Conservation (phyloP, 2,329 filamentous ascomycete genomes). For the Verticillium zaregamsianum region DNA sequence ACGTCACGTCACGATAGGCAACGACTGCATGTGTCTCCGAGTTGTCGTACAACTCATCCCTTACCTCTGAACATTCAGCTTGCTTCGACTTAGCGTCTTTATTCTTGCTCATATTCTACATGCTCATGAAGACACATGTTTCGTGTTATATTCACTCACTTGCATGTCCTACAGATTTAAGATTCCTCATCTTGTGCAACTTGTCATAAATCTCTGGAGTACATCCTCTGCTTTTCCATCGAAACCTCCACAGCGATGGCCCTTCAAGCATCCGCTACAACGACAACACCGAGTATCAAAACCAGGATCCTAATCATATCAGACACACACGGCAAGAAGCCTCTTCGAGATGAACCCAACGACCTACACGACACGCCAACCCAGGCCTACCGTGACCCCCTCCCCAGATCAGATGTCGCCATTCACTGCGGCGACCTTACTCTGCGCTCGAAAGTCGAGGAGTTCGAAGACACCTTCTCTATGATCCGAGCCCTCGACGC, state of each 20-base stretch:
- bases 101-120: too few species aligned
- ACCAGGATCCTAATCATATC: conserved; percentile 34
- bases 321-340: conserved; percentile 28
- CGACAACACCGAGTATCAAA: conserved; percentile 17
- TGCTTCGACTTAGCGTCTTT: too few species aligned
- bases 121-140: too few species aligned
- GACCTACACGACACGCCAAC: conserved; percentile 1
- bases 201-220: too few species aligned
- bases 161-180: too few species aligned
- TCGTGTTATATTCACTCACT: too few species aligned
- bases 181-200: too few species aligned
- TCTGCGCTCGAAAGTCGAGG: conserved; percentile 33
- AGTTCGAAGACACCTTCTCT: conserved; percentile 31
- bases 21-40: background rate
- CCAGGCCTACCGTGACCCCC: conserved; percentile 24
- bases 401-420: conserved; percentile 36
- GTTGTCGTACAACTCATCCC: too few species aligned
- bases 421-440: conserved; percentile 50
- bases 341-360: background rate
- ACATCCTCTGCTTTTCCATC: too few species aligned
- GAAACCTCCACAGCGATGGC: too few species aligned
- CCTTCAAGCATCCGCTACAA: background rate
- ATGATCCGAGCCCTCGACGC: conserved; percentile 34
- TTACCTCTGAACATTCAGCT: too few species aligned
- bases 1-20: background rate